These are phyloP conservation scores for Iris pallida DNA, from an alignment of 116 monocot genomes.

Conservation along the genomic window DNA sequence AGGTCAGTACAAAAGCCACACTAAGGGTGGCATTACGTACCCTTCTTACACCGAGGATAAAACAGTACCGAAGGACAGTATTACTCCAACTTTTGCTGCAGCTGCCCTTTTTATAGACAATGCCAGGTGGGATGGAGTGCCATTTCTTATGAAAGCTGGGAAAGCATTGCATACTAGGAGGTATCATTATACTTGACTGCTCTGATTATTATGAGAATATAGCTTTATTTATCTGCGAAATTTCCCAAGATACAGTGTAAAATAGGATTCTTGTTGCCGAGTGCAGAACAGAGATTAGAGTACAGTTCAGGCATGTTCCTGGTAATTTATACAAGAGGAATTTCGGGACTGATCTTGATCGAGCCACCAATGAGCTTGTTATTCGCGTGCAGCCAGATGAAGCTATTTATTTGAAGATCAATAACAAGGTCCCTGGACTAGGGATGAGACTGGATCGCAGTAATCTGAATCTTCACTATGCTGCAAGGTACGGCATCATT, in stretches of 20 bases:
- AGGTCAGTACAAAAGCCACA: conserved; percentile 90
- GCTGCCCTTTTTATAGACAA: conserved; percentile 94
- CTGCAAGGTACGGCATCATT: conserved; percentile 55
- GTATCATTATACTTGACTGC: conserved; percentile 22
- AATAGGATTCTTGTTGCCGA: conserved; percentile 7
- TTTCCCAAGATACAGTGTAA: neutral
- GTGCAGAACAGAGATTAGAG: conserved; percentile 89
- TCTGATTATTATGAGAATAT: neutral
- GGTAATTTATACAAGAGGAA: conserved; percentile 79
- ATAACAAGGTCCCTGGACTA: conserved; percentile 86
- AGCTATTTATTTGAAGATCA: conserved; percentile 92
- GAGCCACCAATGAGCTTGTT: conserved; percentile 89
- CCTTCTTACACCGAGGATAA: conserved; percentile 83
- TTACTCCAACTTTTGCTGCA: conserved; percentile 95
- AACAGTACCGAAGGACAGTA: conserved; percentile 81
- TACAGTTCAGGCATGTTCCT: conserved; percentile 97
- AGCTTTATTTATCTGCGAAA: too few species aligned
- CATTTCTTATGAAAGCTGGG: conserved; percentile 97
- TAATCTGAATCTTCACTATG: conserved; percentile 91
- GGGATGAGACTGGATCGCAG: conserved; percentile 89
- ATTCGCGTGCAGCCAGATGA: conserved; percentile 94
- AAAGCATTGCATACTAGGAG: conserved; percentile 82
- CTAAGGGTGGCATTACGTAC: conserved; percentile 65
- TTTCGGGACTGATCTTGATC: conserved; percentile 86
- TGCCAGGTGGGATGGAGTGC: conserved; percentile 97